Evolutionary conservation across 139 green algal species (phyloP).

Genomic region (Spirogloea muscicola): DNA sequence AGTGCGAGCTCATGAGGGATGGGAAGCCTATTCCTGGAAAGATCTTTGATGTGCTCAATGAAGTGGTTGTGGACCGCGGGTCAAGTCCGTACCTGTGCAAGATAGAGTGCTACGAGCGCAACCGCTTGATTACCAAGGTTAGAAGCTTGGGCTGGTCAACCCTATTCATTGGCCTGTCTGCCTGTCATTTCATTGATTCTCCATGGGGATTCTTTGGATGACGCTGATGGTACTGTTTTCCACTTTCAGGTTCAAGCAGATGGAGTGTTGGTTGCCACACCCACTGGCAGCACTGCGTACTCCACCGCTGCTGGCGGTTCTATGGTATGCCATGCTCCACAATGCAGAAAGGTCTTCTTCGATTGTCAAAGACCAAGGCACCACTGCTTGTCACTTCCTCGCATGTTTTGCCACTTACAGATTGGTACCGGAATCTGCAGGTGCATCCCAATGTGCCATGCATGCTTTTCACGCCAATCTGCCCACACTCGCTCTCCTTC

Average conservation of each 20-base stretch:
- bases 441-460: conserved; percentile 58
- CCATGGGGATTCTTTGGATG: no score
- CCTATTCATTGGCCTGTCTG: no score
- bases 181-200: no score
- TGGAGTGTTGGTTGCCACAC: conserved; percentile 90
- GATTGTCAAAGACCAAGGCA: no score
- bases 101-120: conserved; percentile 60
- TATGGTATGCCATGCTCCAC: no score
- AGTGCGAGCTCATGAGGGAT: conserved; percentile 69
- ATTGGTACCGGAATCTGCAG: no score
- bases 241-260: conserved; percentile 74
- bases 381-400: no score
- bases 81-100: conserved; percentile 57
- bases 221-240: no score
- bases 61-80: conserved; percentile 57
- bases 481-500: conserved; percentile 60
- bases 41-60: conserved; percentile 53
- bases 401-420: no score
- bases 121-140: conserved; percentile 58
- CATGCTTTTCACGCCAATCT: conserved; percentile 62
- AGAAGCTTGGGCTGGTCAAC: no score
- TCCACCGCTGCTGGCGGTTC: conserved; percentile 76
- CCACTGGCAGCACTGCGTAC: conserved; percentile 93
- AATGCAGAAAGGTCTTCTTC: no score
- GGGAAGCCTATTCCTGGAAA: conserved; percentile 47